Evolutionary conservation across 1,284 basidiomycete genomes (phyloP).

Genomic region (Malassezia arunalokei): DNA sequence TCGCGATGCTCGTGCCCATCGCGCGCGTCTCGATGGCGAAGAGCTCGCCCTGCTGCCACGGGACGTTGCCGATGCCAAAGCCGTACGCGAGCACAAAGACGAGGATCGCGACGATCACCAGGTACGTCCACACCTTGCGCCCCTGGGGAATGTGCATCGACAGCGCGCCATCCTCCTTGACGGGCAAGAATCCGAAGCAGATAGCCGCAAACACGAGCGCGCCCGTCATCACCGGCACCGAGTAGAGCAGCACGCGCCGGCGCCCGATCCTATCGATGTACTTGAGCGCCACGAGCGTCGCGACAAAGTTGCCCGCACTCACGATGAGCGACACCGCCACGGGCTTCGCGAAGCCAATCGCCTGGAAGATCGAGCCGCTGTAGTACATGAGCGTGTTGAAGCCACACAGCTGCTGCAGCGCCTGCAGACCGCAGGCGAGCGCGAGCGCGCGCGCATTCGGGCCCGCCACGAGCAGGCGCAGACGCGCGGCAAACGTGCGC

Average conservation of each 20-base stretch:
- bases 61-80: conserved; percentile 55
- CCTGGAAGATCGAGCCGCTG: conserved; percentile 44
- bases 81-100: conserved; percentile 70
- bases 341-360: conserved; percentile 45
- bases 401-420: conserved; percentile 44
- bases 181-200: conserved; percentile 62
- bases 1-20: conserved; percentile 60
- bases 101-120: conserved; percentile 64
- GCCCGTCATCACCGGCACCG: conserved; percentile 64
- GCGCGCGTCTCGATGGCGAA: conserved; percentile 60
- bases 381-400: conserved; percentile 48
- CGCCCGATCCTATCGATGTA: conserved; percentile 67
- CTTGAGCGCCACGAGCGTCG: conserved; percentile 62
- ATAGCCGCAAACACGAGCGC: conserved; percentile 60
- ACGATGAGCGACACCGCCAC: conserved; percentile 41
- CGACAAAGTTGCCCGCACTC: conserved; percentile 53
- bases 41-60: conserved; percentile 75
- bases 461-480: conserved; percentile 6
- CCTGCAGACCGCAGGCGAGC: conserved; percentile 25
- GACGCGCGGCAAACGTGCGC: conserved; percentile 1
- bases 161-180: conserved; percentile 14
- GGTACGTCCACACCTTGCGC: conserved; percentile 52
- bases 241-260: conserved; percentile 62
- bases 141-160: background rate
- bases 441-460: conserved; percentile 13